Evolutionary conservation across 23 red algal genomes (phyloP).

Genomic region (Agarophyton chilense): DNA sequence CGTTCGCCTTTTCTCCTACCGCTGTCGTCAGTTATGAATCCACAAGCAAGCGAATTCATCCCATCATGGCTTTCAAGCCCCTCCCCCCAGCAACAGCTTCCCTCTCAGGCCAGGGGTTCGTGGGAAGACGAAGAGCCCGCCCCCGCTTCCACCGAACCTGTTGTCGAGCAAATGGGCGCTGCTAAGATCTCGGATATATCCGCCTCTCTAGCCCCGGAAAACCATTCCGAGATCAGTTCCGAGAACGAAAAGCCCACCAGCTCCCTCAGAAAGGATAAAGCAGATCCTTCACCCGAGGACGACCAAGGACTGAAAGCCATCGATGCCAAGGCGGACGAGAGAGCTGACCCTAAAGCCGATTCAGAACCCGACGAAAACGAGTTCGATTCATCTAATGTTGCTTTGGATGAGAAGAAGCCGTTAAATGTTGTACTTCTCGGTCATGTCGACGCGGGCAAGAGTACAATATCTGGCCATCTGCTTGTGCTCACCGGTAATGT

Average conservation of each 20-base stretch:
- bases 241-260: background rate
- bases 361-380: background rate
- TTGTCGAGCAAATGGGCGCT: background rate
- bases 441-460: constrained; percentile 99
- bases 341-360: constrained; percentile 1
- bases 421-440: constrained; percentile 96
- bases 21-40: constrained; percentile 40
- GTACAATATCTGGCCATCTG: constrained; percentile 93
- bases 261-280: background rate
- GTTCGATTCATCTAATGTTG: background rate
- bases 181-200: background rate
- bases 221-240: background rate
- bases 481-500: constrained; percentile 96
- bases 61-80: constrained; percentile 53
- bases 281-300: no score
- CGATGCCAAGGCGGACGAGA: background rate
- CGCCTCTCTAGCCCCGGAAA: background rate
- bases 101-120: constrained; percentile 9
- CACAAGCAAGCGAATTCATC: constrained; percentile 70
- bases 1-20: background rate
- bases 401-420: constrained; percentile 77
- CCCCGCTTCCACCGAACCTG: background rate
- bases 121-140: constrained; percentile 64
- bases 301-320: no score
- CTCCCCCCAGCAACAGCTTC: constrained; percentile 3